Evolutionary conservation across 768 basidiomycete genomes (phyloP), one percentile per base, ranked within the genome.

Genomic region (Sarcomyxa edulis): DNA sequence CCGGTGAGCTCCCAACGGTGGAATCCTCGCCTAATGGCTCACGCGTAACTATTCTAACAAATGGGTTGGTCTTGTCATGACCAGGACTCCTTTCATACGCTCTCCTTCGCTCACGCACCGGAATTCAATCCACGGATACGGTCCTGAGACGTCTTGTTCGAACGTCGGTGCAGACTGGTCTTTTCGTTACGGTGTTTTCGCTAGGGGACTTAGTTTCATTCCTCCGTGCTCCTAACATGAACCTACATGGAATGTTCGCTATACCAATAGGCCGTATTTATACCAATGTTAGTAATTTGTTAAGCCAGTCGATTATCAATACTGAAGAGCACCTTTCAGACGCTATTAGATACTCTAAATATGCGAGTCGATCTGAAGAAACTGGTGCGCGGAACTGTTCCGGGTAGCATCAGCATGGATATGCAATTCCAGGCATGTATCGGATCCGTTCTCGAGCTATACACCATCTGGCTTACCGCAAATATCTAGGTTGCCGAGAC

Each of bases 261-360:
- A 58, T 63, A 19, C 58, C 61, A 5, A 52, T 64, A 25, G 57
- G 62, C 22, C 59, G 62, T 20, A 59, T 66, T 32, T 66, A 66
- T 32, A 58, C 59, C 11, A 63, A 61, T 33, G 63, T 53, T 24
- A 35, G 45, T 16, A 22, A 16, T 7, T 15, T 26, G 19, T 12
- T n/a, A n/a, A n/a, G 27, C 21, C 10, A 12, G 7, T 11, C 21
- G 11, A 4, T 15, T 16, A 16, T 31, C 11, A 43, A 10, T 8
- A 25, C 10, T 18, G 19, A 3, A 30, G 16, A 15, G 19, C 15
- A 21, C 27, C 23, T 20, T n/a, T 21, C 32, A 50, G 52, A 49
- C 50, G n/a, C 43, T 51, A 16, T 49, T 54, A 44, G 48, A 49
- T 25, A 48, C 50, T 4, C 45, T 47, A n/a, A n/a, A n/a, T n/a